Conservation (phyloP, 2,329 filamentous ascomycete genomes). For the Scedosporium boydii region DNA sequence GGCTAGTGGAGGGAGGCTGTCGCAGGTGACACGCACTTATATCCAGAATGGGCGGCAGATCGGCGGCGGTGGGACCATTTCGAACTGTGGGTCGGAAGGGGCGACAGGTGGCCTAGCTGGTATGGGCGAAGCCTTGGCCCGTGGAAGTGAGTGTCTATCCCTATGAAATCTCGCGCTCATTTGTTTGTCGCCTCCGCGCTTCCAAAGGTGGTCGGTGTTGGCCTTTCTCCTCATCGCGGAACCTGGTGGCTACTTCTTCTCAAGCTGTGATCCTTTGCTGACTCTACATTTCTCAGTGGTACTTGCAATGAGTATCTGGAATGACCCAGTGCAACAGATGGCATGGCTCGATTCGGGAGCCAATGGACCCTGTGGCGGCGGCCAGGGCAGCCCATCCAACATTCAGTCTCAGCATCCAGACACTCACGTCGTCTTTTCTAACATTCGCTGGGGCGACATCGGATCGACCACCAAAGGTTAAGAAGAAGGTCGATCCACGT, state of each 20-base stretch:
- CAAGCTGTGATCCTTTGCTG: conserved; percentile 16
- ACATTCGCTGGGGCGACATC: conserved; percentile 51
- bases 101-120: conserved; percentile 44
- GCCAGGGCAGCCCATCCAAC: conserved; percentile 38
- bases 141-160: conserved; percentile 16
- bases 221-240: conserved; percentile 12
- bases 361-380: conserved; percentile 43
- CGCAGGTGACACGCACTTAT: conserved; percentile 37
- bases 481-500: background rate
- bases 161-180: background rate
- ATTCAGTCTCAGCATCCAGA: conserved; percentile 36
- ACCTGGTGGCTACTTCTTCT: too few species aligned
- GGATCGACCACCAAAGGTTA: conserved; percentile 35
- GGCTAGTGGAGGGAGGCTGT: conserved; percentile 24
- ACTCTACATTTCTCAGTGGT: conserved; percentile 32
- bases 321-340: conserved; percentile 40
- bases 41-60: conserved; percentile 37
- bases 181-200: background rate
- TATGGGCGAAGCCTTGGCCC: conserved; percentile 38
- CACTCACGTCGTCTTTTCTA: conserved; percentile 42
- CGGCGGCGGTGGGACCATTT: conserved; percentile 38
- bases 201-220: background rate
- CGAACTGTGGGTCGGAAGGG: conserved; percentile 33
- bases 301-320: conserved; percentile 43
- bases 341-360: conserved; percentile 39